phyloP scores from a whole-genome alignment of 768 basidiomycete species.

The Mycena pura region DNA sequence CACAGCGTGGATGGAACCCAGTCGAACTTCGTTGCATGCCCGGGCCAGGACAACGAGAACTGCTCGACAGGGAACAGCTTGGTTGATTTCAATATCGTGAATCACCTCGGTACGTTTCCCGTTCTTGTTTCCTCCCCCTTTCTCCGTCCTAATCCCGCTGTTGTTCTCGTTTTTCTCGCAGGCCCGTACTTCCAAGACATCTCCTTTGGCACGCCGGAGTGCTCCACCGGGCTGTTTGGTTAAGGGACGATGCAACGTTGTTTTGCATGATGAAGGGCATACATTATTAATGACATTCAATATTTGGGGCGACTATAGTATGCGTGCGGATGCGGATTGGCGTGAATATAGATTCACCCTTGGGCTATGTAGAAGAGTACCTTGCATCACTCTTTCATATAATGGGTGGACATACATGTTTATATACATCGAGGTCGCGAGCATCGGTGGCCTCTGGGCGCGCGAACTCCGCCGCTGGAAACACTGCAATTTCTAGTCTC shows the following conservation, averaged over 20 bases:
- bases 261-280: not conserved
- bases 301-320: conserved; percentile 2
- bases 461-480: too few species aligned
- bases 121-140: conserved; percentile 1
- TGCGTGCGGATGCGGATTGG: too few species aligned
- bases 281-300: not conserved
- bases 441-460: too few species aligned
- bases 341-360: too few species aligned
- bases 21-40: conserved; percentile 40
- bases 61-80: conserved; percentile 6
- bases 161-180: conserved; percentile 13
- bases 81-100: not conserved
- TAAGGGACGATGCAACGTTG: not conserved
- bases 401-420: too few species aligned
- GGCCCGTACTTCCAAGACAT: conserved; percentile 40
- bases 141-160: not conserved
- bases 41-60: conserved; percentile 46
- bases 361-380: too few species aligned
- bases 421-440: too few species aligned
- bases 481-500: too few species aligned
- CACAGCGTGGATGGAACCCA: conserved; percentile 40
- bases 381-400: too few species aligned
- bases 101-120: conserved; percentile 32
- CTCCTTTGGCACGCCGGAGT: conserved; percentile 32
- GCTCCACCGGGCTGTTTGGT: conserved; percentile 11